Percentiles rank a stretch among this genome's conserved stretches.
These are phyloP conservation scores for Ramaria sp. DNA, from an alignment of 768 basidiomycete species.

Conservation along the genomic window DNA sequence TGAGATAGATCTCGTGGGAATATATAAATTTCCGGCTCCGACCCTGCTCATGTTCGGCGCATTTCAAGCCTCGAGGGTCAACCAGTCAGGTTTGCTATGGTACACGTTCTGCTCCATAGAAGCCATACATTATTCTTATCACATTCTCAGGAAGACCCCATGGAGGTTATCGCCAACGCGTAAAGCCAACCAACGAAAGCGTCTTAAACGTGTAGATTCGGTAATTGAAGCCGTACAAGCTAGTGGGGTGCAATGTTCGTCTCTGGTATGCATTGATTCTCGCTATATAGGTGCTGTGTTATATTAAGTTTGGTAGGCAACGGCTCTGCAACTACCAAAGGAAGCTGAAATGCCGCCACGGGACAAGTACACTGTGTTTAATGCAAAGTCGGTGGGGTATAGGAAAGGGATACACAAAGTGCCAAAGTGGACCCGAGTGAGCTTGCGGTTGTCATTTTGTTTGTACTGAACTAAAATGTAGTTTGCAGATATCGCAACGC, in stretches of 20 bases:
- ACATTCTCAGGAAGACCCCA: constrained; percentile 70
- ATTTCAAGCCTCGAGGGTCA: constrained; percentile 62
- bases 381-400: constrained; percentile 58
- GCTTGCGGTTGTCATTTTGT: constrained; percentile 17
- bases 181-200: constrained; percentile 81
- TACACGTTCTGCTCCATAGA: constrained; percentile 22
- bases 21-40: constrained; percentile 7
- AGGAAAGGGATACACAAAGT: constrained; percentile 94
- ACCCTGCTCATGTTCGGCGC: constrained; percentile 65
- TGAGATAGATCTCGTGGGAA: constrained; percentile 27
- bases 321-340: constrained; percentile 77
- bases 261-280: constrained; percentile 48
- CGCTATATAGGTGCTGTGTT: neutral
- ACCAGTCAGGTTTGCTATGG: constrained; percentile 79
- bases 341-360: constrained; percentile 86
- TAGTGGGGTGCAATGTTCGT: constrained; percentile 68
- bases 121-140: neutral
- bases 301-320: constrained; percentile 32
- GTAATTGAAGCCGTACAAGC: constrained; percentile 82
- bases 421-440: constrained; percentile 91
- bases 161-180: constrained; percentile 88
- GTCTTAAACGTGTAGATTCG: constrained; percentile 86
- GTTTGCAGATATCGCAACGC: constrained; percentile 65
- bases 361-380: constrained; percentile 95
- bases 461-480: constrained; percentile 6